Evolutionary conservation across 1,139 yeast species (phyloP), one percentile per base, ranked within the genome.

Genomic region (Suhomyces bolitotheri): DNA sequence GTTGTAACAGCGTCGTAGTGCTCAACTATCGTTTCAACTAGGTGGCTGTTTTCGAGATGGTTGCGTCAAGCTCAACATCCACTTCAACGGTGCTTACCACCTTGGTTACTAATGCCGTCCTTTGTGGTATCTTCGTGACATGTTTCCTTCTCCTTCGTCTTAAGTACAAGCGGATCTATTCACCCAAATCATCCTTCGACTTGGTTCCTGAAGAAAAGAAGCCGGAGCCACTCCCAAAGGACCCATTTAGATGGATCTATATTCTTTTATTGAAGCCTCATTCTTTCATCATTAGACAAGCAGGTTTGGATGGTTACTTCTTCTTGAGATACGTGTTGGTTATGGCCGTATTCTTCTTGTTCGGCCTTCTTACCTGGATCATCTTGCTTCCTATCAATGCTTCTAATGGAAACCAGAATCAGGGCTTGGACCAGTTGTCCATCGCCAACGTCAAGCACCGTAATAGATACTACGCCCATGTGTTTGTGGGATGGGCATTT

Each of bases 401-500:
- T 8, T 61, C 78, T 3, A 70, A 76, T 43, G 88, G 89, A 23
- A 70, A 67, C 12, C 66, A 67, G 20, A 59, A 72, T 35, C 41
- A 50, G 1, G 97, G 97, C 2, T 74, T 92, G 46, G 92, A 92
- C 59, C 72, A 75, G 47, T 73, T 88, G 44, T 80, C 96, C 2
- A 87, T 82, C 53, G 76, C 94, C 25, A 89, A 92, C 56, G 78
- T 82, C 28, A 61, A 58, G 19, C 50, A 77, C 52, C 60, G 63
- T 34, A 62, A 73, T 34, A 73, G 95, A 39, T 85, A 83, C 60
- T 92, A 79, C 60, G 97, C 97, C 2, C 96, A 90, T 55, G 90
- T 82, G 2, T 74, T 92, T 42, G 64, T 87, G 36, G 80, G 92
- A 3, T 85, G 95, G 94, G 49, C 79, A 25, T 86, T 76, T 56